These are phyloP conservation scores for Podospora comata DNA, from an alignment of 495 filamentous ascomycete species.

Conservation along the genomic window DNA sequence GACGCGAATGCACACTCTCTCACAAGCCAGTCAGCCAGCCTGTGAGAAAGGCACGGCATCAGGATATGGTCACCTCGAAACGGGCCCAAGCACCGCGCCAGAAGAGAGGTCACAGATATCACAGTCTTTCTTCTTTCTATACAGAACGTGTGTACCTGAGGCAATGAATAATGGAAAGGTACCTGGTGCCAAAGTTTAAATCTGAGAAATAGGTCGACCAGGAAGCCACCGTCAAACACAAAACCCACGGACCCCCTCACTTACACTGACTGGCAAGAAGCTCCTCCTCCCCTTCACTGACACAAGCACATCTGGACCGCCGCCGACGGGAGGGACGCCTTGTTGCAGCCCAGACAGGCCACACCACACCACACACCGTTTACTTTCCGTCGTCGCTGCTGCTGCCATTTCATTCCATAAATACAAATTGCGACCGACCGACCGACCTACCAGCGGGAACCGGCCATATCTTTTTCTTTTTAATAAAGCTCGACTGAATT, in stretches of 20 bases:
- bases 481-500: not conserved
- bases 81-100: not conserved
- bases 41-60: not conserved
- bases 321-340: not conserved
- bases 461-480: not conserved
- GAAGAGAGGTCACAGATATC: not conserved
- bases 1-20: slow-evolving; percentile 8
- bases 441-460: too few species aligned
- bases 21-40: slow-evolving; percentile 2
- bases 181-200: not conserved
- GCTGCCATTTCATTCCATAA: not conserved
- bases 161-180: not conserved
- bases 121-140: not conserved
- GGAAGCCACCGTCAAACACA: not conserved
- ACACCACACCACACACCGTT: not conserved
- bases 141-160: not conserved
- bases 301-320: not conserved
- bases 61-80: not conserved
- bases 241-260: not conserved
- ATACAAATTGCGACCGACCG: not conserved
- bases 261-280: not conserved
- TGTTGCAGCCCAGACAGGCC: not conserved
- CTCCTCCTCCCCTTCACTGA: not conserved
- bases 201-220: not conserved
- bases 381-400: not conserved